phyloP scores from a whole-genome alignment of 495 filamentous ascomycete genomes.

The Penicillium roqueforti region DNA sequence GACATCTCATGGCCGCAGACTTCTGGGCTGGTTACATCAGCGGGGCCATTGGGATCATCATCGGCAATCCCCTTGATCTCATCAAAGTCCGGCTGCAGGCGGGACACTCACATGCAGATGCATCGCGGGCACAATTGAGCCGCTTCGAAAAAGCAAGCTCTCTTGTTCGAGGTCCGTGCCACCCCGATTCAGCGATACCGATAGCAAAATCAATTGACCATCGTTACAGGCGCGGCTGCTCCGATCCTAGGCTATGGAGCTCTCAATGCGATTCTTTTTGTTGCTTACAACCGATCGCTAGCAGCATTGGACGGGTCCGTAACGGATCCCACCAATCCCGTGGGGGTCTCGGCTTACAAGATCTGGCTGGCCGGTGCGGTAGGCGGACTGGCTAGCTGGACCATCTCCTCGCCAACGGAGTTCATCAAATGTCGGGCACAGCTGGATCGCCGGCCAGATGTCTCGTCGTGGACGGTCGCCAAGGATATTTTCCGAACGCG shows the following conservation, averaged over 20 bases:
- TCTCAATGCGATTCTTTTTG: conserved; percentile 82
- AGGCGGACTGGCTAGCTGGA: conserved; percentile 76
- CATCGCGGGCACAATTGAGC: conserved; percentile 22
- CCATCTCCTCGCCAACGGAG: conserved; percentile 79
- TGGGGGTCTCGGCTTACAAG: conserved; percentile 35
- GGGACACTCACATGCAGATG: conserved; percentile 27
- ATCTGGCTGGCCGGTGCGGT: conserved; percentile 72
- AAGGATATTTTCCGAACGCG: conserved; percentile 54
- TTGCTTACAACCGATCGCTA: conserved; percentile 76
- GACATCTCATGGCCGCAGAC: conserved; percentile 63
- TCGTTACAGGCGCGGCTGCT: conserved; percentile 59
- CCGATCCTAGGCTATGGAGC: conserved; percentile 85
- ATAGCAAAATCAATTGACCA: conserved; percentile 3
- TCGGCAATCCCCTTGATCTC: conserved; percentile 84
- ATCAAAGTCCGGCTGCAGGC: conserved; percentile 82
- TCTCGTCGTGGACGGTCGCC: conserved; percentile 57
- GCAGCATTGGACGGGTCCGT: conserved; percentile 48
- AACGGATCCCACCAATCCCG: conserved; percentile 37
- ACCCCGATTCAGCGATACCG: neutral
- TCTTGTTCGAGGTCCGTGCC: conserved; percentile 44
- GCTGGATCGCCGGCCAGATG: conserved; percentile 39
- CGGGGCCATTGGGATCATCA: conserved; percentile 74
- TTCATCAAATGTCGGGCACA: conserved; percentile 84
- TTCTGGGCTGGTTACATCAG: conserved; percentile 87
- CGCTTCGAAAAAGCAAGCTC: conserved; percentile 44